phyloP scores from a whole-genome alignment of 73 alveolate genomes.

The Blepharisma japonicum region DNA sequence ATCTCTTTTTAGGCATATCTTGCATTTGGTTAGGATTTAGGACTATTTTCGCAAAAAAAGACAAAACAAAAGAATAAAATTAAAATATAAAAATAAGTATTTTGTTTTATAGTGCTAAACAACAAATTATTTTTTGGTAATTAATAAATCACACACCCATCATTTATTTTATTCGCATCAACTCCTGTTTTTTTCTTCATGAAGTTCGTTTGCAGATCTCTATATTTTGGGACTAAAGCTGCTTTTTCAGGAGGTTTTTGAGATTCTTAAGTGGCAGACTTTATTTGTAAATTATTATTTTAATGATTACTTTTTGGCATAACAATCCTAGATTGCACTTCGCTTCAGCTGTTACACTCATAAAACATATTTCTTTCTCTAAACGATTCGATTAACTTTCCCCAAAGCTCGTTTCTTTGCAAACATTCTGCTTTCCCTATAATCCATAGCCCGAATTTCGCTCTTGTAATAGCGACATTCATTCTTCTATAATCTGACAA shows the following conservation, averaged over 20 bases:
- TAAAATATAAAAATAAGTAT: no score
- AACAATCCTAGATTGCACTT: background rate
- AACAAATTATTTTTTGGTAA: background rate
- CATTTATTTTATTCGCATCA: background rate
- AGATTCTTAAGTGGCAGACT: no score
- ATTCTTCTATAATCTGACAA: conserved; percentile 81
- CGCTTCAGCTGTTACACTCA: conserved; percentile 11
- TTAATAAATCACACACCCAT: background rate
- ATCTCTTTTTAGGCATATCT: background rate
- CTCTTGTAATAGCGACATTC: conserved; percentile 95
- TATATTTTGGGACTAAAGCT: background rate
- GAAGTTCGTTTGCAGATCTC: background rate
- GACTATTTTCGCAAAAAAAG: background rate
- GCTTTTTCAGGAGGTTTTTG: no score
- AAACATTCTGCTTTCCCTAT: conserved; percentile 65
- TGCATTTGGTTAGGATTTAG: background rate
- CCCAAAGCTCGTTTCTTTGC: conserved; percentile 65
- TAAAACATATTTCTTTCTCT: conserved; percentile 43
- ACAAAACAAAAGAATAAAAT: background rate
- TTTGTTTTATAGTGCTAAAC: background rate
- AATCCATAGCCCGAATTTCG: conserved; percentile 81
- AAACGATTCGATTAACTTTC: conserved; percentile 49
- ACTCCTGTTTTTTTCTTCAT: background rate
- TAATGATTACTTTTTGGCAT: no score
- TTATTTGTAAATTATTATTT: no score